Evolutionary conservation across 2,329 filamentous ascomycete species (phyloP).

Genomic region (Periconia sp.): DNA sequence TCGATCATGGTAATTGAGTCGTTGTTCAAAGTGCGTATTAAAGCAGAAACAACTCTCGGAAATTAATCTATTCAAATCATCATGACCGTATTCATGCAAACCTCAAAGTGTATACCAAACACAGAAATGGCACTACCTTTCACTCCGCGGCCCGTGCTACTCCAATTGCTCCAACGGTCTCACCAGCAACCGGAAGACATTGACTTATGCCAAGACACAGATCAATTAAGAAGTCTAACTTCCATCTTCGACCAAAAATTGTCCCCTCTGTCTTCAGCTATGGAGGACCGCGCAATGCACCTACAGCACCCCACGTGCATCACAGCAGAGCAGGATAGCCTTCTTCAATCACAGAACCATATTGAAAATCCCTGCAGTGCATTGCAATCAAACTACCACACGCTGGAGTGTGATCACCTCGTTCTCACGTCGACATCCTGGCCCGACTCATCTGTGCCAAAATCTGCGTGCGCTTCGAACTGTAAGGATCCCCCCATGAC

Average conservation of each 20-base stretch:
- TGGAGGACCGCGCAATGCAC: too few relatives aligned
- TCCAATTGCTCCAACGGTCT: background rate
- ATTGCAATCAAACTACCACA: background rate
- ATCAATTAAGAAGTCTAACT: too few relatives aligned
- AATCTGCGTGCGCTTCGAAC: slow-evolving; percentile 2
- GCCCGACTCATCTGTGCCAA: background rate
- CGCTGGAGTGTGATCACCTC: background rate
- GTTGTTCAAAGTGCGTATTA: too few relatives aligned
- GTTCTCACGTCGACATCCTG: slow-evolving; percentile 2
- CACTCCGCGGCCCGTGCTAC: background rate
- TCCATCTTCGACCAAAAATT: background rate
- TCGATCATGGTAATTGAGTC: too few relatives aligned
- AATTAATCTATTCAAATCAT: too few relatives aligned
- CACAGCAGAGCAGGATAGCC: background rate
- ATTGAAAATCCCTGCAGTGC: background rate
- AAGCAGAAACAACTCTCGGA: too few relatives aligned
- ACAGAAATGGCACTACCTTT: background rate
- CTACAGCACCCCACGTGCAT: too few relatives aligned
- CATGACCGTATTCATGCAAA: too few relatives aligned
- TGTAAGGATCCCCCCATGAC: background rate
- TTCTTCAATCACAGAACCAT: background rate
- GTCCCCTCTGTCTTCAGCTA: too few relatives aligned
- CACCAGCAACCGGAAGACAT: background rate
- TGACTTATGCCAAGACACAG: background rate
- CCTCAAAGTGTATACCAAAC: too few relatives aligned